These are phyloP conservation scores for Phaeosphaeriaceae sp. DNA, from an alignment of 2,329 filamentous ascomycete genomes.

Conservation along the genomic window DNA sequence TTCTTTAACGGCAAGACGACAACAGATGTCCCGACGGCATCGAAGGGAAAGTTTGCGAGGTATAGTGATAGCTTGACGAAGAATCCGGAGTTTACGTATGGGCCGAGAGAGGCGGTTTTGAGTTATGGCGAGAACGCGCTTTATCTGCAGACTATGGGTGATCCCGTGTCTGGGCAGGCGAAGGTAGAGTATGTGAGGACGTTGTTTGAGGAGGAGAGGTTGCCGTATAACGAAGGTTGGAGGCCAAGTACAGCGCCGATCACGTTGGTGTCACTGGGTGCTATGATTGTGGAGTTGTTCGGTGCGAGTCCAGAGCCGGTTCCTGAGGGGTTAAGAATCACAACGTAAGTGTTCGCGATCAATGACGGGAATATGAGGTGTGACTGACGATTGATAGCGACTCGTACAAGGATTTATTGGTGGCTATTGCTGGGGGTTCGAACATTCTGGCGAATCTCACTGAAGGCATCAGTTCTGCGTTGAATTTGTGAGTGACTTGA, in stretches of 20 bases:
- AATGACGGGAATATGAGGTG: background rate
- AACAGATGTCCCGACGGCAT: constrained; percentile 17
- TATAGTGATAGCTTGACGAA: constrained; percentile 13
- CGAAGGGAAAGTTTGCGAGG: constrained; percentile 16
- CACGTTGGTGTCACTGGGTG: constrained; percentile 18
- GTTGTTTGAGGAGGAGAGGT: constrained; percentile 23
- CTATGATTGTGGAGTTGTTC: constrained; percentile 17
- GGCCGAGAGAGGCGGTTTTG: constrained; percentile 12
- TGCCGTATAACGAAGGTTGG: constrained; percentile 22
- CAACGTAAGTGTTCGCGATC: constrained; percentile 6
- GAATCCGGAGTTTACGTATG: constrained; percentile 22
- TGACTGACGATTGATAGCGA: constrained; percentile 8
- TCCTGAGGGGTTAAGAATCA: constrained; percentile 10
- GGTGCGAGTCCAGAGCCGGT: constrained; percentile 9
- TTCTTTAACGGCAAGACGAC: constrained; percentile 16
- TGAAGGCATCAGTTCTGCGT: constrained; percentile 15
- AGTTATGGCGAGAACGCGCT: constrained; percentile 25
- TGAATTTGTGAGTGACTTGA: constrained; percentile 8
- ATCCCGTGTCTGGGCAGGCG: constrained; percentile 9
- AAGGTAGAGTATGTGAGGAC: constrained; percentile 17
- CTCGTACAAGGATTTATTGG: constrained; percentile 19
- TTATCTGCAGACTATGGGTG: constrained; percentile 17
- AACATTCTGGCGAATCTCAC: constrained; percentile 20
- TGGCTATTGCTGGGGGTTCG: constrained; percentile 15
- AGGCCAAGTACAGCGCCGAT: constrained; percentile 18